These are phyloP conservation scores for Penicillium sp. DNA, from an alignment of 2,329 filamentous ascomycete genomes.

Conservation along the genomic window DNA sequence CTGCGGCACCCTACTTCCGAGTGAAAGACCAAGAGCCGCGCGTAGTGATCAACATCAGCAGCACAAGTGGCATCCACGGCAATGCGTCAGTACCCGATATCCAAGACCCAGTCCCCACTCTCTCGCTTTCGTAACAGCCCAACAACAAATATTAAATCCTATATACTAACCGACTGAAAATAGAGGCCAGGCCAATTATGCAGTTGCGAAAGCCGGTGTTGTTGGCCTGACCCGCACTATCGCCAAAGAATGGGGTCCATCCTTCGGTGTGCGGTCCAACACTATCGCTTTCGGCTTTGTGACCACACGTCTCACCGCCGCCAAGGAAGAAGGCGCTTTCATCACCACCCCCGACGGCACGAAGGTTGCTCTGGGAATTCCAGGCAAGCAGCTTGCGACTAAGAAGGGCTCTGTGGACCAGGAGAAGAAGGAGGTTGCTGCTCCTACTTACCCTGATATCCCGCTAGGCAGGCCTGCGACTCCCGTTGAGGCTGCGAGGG, in stretches of 20 bases:
- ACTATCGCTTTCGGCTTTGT: conserved; percentile 84
- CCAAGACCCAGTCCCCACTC: background rate
- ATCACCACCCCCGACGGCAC: conserved; percentile 72
- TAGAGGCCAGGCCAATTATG: conserved; percentile 81
- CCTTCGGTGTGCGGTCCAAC: conserved; percentile 78
- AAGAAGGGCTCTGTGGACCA: conserved; percentile 31
- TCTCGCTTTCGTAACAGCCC: background rate
- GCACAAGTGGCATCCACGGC: conserved; percentile 76
- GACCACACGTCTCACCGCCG: conserved; percentile 72
- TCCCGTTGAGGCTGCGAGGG: conserved; percentile 75
- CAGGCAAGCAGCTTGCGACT: conserved; percentile 52
- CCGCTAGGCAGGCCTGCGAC: conserved; percentile 73
- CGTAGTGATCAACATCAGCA: conserved; percentile 79
- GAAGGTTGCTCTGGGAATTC: conserved; percentile 73
- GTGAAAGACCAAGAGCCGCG: conserved; percentile 78
- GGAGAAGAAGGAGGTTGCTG: conserved; percentile 27
- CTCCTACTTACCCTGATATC: conserved; percentile 63
- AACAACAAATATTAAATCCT: background rate
- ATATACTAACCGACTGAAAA: background rate
- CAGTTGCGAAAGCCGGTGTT: conserved; percentile 79
- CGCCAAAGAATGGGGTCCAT: conserved; percentile 86
- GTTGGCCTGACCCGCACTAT: conserved; percentile 83
- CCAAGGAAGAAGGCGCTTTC: conserved; percentile 81
- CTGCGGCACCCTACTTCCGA: conserved; percentile 80
- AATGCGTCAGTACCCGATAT: conserved; percentile 56